Conservation (phyloP, 164 flowering plant genomes). For the Kingdonia uniflora region DNA sequence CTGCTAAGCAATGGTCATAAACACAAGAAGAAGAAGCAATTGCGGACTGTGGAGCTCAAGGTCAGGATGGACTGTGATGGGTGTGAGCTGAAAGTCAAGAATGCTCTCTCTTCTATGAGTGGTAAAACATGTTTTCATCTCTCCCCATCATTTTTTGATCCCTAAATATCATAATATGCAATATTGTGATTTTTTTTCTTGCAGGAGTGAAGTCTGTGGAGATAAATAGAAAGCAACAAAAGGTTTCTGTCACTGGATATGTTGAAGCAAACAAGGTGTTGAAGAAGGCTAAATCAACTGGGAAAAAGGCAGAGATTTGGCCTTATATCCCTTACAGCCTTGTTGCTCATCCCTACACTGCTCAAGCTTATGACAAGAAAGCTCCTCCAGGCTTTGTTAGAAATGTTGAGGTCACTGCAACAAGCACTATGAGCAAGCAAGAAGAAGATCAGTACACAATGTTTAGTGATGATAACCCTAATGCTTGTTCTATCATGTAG, state of each 20-base stretch:
- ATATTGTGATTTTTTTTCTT: background rate
- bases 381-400: constrained; percentile 75
- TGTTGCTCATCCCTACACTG: constrained; percentile 55
- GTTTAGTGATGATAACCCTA: constrained; percentile 87
- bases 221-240: constrained; percentile 65
- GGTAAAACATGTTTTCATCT: constrained; percentile 23
- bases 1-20: constrained; percentile 33
- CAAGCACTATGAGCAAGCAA: constrained; percentile 19
- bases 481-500: constrained; percentile 78
- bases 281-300: constrained; percentile 50
- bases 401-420: constrained; percentile 24
- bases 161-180: background rate
- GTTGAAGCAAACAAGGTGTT: constrained; percentile 63
- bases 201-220: constrained; percentile 73
- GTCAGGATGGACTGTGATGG: constrained; percentile 93
- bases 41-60: constrained; percentile 58
- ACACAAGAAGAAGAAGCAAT: constrained; percentile 43
- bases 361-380: constrained; percentile 77
- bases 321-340: constrained; percentile 73
- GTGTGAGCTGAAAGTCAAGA: constrained; percentile 63
- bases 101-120: constrained; percentile 47
- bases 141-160: background rate
- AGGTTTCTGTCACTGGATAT: constrained; percentile 65
- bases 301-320: constrained; percentile 74
- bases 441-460: constrained; percentile 60